Conservation (phyloP, 805 yeast genomes). For the Metschnikowia santaceciliae region DNA sequence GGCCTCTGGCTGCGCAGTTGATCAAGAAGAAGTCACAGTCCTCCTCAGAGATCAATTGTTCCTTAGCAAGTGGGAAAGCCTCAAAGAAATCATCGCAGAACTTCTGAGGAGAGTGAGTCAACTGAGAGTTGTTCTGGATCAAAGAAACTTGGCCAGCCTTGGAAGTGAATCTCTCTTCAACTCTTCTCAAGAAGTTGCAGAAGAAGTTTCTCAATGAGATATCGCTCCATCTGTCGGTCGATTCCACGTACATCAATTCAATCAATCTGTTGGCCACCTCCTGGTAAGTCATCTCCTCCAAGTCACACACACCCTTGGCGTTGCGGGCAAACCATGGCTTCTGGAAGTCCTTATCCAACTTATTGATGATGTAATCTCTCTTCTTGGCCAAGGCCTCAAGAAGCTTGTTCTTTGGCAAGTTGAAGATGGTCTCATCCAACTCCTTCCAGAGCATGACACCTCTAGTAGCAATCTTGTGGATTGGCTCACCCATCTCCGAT, state of each 20-base stretch:
- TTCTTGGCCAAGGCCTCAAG: slow-evolving; percentile 76
- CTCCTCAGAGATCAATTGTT: slow-evolving; percentile 88
- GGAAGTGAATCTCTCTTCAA: slow-evolving; percentile 90
- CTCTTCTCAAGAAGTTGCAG: slow-evolving; percentile 85
- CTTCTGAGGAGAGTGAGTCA: slow-evolving; percentile 58
- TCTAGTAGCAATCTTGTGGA: slow-evolving; percentile 96
- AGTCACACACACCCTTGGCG: slow-evolving; percentile 76
- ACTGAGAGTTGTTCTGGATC: slow-evolving; percentile 66
- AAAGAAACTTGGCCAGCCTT: slow-evolving; percentile 54
- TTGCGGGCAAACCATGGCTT: slow-evolving; percentile 96
- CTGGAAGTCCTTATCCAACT: slow-evolving; percentile 91
- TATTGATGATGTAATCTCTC: slow-evolving; percentile 79
- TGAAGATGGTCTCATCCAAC: slow-evolving; percentile 89
- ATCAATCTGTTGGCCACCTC: slow-evolving; percentile 85
- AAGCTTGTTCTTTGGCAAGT: slow-evolving; percentile 83
- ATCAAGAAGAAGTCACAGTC: slow-evolving; percentile 91
- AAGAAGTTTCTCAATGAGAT: slow-evolving; percentile 76
- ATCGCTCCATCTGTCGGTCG: slow-evolving; percentile 86
- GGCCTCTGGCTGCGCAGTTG: slow-evolving; percentile 75
- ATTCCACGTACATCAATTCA: slow-evolving; percentile 80
- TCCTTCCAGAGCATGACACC: slow-evolving; percentile 98
- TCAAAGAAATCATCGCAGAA: slow-evolving; percentile 57
- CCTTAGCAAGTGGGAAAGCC: slow-evolving; percentile 68
- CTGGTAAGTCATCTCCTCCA: slow-evolving; percentile 92
- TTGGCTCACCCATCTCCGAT: slow-evolving; percentile 99